Conservation (phyloP, 352 stramenopile genomes). For the Aphanomyces euteiches region DNA sequence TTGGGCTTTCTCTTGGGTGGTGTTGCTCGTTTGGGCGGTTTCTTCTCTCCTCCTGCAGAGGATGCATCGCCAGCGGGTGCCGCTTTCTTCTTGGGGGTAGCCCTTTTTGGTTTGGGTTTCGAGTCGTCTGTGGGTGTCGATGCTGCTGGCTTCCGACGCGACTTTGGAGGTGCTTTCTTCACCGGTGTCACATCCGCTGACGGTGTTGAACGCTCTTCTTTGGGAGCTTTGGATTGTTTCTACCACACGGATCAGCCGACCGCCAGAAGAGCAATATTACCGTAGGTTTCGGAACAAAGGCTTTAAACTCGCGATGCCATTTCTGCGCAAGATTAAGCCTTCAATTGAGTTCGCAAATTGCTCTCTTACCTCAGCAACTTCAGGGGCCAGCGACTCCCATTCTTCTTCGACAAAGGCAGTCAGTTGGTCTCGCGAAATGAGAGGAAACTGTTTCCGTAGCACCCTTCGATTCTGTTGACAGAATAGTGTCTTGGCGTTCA, state of each 20-base stretch:
- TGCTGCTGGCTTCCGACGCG: conserved; percentile 12
- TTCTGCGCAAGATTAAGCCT: conserved; percentile 1
- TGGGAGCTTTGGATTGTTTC: not conserved
- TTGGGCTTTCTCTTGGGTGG: not conserved
- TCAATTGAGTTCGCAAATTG: not conserved
- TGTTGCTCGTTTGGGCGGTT: conserved; percentile 4
- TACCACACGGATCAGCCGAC: not conserved
- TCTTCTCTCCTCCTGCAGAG: conserved; percentile 7
- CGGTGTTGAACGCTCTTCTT: conserved; percentile 8
- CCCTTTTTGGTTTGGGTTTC: conserved; percentile 17
- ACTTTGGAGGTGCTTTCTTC: conserved; percentile 26
- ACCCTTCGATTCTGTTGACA: conserved; percentile 4
- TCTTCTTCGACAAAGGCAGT: conserved; percentile 14
- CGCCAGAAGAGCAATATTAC: not conserved
- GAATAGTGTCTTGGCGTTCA: conserved; percentile 10
- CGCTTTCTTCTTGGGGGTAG: conserved; percentile 27
- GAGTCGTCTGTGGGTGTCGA: conserved; percentile 5
- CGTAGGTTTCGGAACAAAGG: conserved; percentile 17
- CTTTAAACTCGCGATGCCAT: conserved; percentile 28
- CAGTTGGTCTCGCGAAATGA: conserved; percentile 17
- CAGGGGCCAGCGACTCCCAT: conserved; percentile 20
- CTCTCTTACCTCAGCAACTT: conserved; percentile 11
- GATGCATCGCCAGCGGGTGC: not conserved
- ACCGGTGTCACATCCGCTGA: not conserved
- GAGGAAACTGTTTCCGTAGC: conserved; percentile 11